Base-by-base conservation (phyloP, 192 early-diverging fungal species). In the Coemansia sp. region DNA sequence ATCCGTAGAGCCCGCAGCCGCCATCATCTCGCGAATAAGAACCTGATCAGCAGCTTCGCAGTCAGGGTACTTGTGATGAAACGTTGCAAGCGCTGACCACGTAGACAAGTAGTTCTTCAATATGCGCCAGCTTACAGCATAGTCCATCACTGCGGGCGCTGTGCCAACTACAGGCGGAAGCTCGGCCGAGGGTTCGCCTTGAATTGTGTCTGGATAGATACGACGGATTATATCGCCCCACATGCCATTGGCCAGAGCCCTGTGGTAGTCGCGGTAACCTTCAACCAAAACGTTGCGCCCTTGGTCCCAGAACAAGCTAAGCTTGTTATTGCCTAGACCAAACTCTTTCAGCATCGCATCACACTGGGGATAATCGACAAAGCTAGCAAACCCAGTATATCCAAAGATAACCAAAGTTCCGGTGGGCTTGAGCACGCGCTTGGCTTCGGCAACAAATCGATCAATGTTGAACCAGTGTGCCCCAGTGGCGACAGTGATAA, bases 351-450 rank as follows among this genome's bases (percentile, higher is more conserved):
- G 48, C 38, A 76, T 55, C 29, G n/a, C 17, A 36, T 71, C 60
- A 32, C 69, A 74, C 53, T 72, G 73, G 10, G 79, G 79, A n/a
- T 81, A 76, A 29, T 70, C 63, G 29, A 53, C 38, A 56, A 76
- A 72, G 37, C 60, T 56, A 1, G 44, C 59, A 24, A 81, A 60
- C 0, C 73, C 76, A 2, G 63, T 57, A 58, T 76, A 82, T 1
- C 74, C 65, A 52, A 82, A 66, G 8, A 82, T 82, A 1, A 60
- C 80, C 33, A 82, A 37, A 0, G 74, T 74, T 2, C 74, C 74
- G 3, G 24, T 60, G 1, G 74, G 74, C 42, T 68, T 72, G 27
- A 82, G 80, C 41, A 82, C 67, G 7, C 80, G 66, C 33, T 53
- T 43, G 19, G 70, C 63, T 34, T 77, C 74, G 8, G 29, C 29